Conservation (phyloP, 305 asterid genomes). For the Fraxinus floribunda region DNA sequence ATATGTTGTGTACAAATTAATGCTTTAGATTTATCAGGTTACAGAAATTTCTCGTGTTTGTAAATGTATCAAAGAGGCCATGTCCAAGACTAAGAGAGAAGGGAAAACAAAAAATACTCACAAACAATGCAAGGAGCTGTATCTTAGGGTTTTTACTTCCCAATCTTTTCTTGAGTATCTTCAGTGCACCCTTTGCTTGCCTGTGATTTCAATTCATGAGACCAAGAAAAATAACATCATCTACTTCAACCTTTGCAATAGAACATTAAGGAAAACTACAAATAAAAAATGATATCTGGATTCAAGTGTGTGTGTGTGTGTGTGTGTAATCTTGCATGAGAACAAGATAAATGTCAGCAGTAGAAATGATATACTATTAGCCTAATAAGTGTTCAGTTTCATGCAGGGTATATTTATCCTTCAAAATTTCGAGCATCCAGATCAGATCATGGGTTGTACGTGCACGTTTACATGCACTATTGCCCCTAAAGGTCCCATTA, state of each 20-base stretch:
- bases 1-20: neutral
- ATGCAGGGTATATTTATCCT: neutral
- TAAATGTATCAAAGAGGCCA: neutral
- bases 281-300: neutral
- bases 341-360: neutral
- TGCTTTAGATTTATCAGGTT: neutral
- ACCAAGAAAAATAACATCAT: conserved; percentile 9
- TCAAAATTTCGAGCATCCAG: neutral
- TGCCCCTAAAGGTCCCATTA: neutral
- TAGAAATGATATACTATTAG: neutral
- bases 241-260: neutral
- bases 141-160: conserved; percentile 79
- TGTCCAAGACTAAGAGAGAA: neutral
- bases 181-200: conserved; percentile 91
- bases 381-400: neutral
- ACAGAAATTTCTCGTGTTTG: neutral
- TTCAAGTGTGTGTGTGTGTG: neutral
- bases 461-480: neutral
- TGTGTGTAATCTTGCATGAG: neutral
- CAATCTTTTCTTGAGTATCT: conserved; percentile 81
- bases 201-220: conserved; percentile 44
- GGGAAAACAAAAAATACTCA: conserved; percentile 39
- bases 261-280: neutral
- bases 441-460: neutral
- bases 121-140: conserved; percentile 88